Conservation (phyloP, 2,329 filamentous ascomycete genomes). For the Beauveria bassiana region DNA sequence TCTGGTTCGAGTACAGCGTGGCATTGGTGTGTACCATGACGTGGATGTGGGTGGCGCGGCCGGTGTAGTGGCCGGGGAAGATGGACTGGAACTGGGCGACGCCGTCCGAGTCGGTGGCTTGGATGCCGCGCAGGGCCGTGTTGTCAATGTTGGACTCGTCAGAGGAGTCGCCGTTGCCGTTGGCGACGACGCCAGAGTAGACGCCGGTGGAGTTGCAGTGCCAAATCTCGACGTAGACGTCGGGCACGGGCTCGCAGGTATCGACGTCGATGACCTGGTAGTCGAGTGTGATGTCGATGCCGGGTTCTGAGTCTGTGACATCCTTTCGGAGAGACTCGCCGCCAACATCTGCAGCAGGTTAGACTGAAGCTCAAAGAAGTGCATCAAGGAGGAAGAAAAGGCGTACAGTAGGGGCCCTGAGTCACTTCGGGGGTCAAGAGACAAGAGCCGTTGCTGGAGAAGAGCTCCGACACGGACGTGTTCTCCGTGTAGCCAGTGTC, state of each 20-base stretch:
- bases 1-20: conserved; percentile 25
- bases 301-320: conserved; percentile 32
- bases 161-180: conserved; percentile 36
- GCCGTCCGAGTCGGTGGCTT: conserved; percentile 32
- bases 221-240: conserved; percentile 36
- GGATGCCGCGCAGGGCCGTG: conserved; percentile 30
- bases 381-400: not conserved
- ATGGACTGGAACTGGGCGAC: conserved; percentile 35
- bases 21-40: conserved; percentile 31
- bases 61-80: conserved; percentile 37
- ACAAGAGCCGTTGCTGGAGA: conserved; percentile 34
- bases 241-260: conserved; percentile 31
- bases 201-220: conserved; percentile 38
- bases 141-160: conserved; percentile 25
- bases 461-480: conserved; percentile 26
- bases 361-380: not conserved
- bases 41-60: conserved; percentile 42
- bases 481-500: conserved; percentile 23
- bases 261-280: conserved; percentile 35
- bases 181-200: conserved; percentile 32
- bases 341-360: conserved; percentile 19
- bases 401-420: conserved; percentile 37
- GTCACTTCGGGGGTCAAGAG: conserved; percentile 43
- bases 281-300: conserved; percentile 33
- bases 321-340: conserved; percentile 27